Conservation (phyloP, 345 rosid species). For the Citrus reticulata region DNA sequence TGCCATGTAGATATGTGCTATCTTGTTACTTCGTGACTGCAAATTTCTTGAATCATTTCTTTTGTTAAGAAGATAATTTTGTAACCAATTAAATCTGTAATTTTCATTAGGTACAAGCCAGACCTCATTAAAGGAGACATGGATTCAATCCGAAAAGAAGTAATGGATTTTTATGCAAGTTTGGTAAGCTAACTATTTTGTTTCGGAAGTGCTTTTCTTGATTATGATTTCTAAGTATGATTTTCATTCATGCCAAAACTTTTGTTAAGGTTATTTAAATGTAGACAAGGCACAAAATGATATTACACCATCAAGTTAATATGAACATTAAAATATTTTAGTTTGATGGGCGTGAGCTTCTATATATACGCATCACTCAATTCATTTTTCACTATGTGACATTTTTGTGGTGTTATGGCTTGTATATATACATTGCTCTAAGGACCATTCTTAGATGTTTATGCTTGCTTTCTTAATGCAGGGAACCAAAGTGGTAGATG, state of each 20-base stretch:
- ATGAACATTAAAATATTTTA: background rate
- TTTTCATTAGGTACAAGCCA: constrained; percentile 57
- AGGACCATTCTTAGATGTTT: constrained; percentile 11
- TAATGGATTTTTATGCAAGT: constrained; percentile 51
- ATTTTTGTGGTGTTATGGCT: background rate
- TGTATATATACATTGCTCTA: background rate
- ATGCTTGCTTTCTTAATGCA: constrained; percentile 27
- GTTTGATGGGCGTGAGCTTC: background rate
- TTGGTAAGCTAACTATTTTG: constrained; percentile 40
- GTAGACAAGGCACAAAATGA: background rate
- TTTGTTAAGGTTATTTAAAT: background rate
- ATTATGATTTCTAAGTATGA: background rate
- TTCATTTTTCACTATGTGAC: background rate
- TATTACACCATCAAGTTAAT: background rate
- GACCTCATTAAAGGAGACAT: constrained; percentile 91
- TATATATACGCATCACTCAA: background rate
- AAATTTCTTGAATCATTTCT: background rate
- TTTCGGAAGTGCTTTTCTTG: background rate
- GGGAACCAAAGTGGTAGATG: constrained; percentile 81
- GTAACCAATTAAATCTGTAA: background rate
- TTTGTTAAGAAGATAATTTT: background rate
- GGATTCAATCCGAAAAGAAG: constrained; percentile 80
- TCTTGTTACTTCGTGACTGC: background rate
- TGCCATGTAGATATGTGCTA: background rate
- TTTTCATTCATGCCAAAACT: background rate